phyloP scores from a whole-genome alignment of 176 grass and related monocot species.

The Eremochloa ophiuroides region DNA sequence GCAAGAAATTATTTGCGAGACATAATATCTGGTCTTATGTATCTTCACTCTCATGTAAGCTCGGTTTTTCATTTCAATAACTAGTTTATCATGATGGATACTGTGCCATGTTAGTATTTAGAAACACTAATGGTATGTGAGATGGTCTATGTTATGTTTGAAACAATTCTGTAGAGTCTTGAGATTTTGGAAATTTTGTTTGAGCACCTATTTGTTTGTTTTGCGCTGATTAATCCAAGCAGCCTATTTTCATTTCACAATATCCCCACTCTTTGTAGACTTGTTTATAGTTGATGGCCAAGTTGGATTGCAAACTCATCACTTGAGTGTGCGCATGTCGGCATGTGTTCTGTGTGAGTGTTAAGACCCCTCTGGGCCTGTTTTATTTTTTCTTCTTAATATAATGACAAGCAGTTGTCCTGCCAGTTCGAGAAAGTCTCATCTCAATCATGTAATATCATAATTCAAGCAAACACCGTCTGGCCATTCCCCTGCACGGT shows the following conservation, averaged over 20 bases:
- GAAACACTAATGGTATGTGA: not conserved
- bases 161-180: not conserved
- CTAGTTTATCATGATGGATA: not conserved
- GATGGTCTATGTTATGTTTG: not conserved
- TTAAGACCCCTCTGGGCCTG: too few species aligned
- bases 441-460: too few species aligned
- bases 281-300: too few species aligned
- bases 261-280: too few species aligned
- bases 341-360: not conserved
- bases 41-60: slow-evolving; percentile 77
- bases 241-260: too few species aligned
- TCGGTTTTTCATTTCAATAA: not conserved
- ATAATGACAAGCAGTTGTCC: too few species aligned
- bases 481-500: not conserved
- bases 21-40: slow-evolving; percentile 54
- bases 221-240: too few species aligned
- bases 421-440: too few species aligned
- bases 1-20: not conserved
- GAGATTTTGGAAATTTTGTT: not conserved
- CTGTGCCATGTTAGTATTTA: not conserved
- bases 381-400: too few species aligned
- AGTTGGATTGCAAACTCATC: too few species aligned
- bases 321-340: not conserved
- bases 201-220: not conserved
- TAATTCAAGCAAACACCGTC: not conserved